A percentile compares a stretch with the other conserved stretches of the same genome.
Evolutionary conservation across 2,329 filamentous ascomycete species (phyloP).

Genomic region (Lasiodiplodia sp.): DNA sequence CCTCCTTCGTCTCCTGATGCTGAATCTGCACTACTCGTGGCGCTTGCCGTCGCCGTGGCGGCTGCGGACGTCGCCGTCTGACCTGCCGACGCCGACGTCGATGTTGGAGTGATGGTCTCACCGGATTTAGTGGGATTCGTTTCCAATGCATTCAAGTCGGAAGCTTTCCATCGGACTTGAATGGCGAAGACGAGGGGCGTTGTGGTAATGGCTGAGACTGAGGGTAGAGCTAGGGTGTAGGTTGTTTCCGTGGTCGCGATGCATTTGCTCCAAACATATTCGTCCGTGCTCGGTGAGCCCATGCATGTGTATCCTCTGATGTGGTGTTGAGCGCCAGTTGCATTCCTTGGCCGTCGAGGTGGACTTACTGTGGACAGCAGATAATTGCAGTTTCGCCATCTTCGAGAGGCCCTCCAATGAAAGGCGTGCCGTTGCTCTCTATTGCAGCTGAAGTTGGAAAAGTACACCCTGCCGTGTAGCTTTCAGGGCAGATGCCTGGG

Average conservation of each 20-base stretch:
- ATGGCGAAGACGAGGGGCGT: conserved; percentile 21
- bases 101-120: conserved; percentile 9
- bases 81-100: neutral
- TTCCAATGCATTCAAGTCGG: conserved; percentile 4
- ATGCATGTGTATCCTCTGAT: conserved; percentile 11
- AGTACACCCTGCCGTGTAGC: conserved; percentile 3
- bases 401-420: conserved; percentile 5
- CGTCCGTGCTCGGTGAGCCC: neutral
- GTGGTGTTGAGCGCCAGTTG: neutral
- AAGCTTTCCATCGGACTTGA: conserved; percentile 15
- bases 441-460: neutral
- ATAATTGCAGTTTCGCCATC: neutral
- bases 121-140: conserved; percentile 9
- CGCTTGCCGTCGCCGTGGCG: neutral
- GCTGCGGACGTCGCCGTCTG: neutral
- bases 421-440: conserved; percentile 8
- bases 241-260: neutral
- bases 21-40: neutral
- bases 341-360: too few relatives aligned
- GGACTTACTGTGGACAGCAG: conserved; percentile 8
- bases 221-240: neutral
- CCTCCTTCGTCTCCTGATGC: neutral
- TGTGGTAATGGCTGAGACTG: neutral
- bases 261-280: conserved; percentile 14
- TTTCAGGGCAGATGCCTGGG: conserved; percentile 12